Evolutionary conservation across 352 stramenopile species (phyloP).

Genomic region (Elongisporangium undulatum): DNA sequence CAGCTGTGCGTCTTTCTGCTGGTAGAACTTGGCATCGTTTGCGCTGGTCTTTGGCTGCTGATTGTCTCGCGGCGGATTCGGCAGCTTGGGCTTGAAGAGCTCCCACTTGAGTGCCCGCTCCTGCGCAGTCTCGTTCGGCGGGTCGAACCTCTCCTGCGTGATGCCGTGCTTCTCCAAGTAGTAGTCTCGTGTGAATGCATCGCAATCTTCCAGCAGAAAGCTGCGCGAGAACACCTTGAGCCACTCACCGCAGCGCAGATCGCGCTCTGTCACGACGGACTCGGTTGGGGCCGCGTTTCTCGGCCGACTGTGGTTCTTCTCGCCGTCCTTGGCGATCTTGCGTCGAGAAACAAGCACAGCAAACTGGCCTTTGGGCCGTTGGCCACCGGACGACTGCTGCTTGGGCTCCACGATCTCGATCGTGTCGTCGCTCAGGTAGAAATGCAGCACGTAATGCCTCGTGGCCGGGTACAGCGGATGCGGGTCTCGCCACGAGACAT

Average conservation of each 20-base stretch:
- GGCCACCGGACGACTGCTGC: constrained; percentile 34
- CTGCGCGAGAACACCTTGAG: constrained; percentile 80
- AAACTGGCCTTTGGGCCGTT: constrained; percentile 53
- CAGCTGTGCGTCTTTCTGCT: constrained; percentile 60
- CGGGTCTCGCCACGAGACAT: constrained; percentile 88
- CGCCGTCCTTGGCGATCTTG: constrained; percentile 40
- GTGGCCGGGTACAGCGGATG: constrained; percentile 88
- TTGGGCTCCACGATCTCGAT: constrained; percentile 87
- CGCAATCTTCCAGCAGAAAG: constrained; percentile 91
- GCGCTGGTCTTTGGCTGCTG: neutral
- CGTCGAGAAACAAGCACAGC: constrained; percentile 79
- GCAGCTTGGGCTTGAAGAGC: constrained; percentile 32
- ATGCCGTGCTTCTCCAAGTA: constrained; percentile 82
- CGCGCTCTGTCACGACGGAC: constrained; percentile 42
- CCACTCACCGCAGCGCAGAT: constrained; percentile 81
- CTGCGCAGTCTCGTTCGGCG: neutral
- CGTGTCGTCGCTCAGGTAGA: constrained; percentile 91
- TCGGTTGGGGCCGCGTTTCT: constrained; percentile 5
- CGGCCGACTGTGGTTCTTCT: constrained; percentile 8
- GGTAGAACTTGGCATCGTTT: constrained; percentile 7
- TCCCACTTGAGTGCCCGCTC: constrained; percentile 42
- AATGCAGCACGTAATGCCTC: constrained; percentile 87
- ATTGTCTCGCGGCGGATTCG: neutral
- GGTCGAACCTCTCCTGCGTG: constrained; percentile 61
- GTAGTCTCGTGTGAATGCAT: constrained; percentile 88